These are phyloP conservation scores for Tephrocybe sp. DNA, from an alignment of 768 basidiomycete genomes.

Conservation along the genomic window DNA sequence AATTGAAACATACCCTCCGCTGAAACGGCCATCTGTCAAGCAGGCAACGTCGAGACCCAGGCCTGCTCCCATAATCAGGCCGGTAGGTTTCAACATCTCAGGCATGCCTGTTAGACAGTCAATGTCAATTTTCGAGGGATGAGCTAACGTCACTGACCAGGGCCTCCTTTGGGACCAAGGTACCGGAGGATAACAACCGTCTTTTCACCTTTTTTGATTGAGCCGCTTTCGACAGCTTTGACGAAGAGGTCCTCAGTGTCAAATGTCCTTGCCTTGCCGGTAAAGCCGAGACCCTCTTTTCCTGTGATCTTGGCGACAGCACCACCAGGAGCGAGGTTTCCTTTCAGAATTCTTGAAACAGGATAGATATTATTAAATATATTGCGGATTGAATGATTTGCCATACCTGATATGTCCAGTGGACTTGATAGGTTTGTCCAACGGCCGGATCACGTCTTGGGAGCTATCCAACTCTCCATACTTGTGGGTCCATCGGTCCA, in stretches of 20 bases:
- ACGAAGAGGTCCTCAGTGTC: constrained; percentile 89
- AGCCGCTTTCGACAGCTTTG: constrained; percentile 82
- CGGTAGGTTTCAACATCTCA: constrained; percentile 98
- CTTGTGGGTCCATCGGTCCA: constrained; percentile 84
- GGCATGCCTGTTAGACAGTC: constrained; percentile 76
- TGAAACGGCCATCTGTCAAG: constrained; percentile 96
- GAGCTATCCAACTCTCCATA: constrained; percentile 70
- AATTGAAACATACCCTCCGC: constrained; percentile 77
- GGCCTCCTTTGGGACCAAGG: constrained; percentile 95
- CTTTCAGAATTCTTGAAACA: constrained; percentile 74
- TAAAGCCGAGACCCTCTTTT: constrained; percentile 89
- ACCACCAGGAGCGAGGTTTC: constrained; percentile 92
- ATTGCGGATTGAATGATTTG: too few relatives aligned
- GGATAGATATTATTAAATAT: constrained; percentile 13
- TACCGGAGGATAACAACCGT: constrained; percentile 94
- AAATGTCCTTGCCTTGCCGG: constrained; percentile 91
- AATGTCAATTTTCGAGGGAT: too few relatives aligned
- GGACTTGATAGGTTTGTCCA: constrained; percentile 84
- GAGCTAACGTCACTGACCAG: constrained; percentile 58
- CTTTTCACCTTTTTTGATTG: constrained; percentile 94
- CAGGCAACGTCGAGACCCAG: constrained; percentile 95
- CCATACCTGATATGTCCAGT: constrained; percentile 92
- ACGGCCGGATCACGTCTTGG: constrained; percentile 87
- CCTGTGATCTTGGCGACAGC: constrained; percentile 98
- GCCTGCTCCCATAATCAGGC: constrained; percentile 98